phyloP scores from a whole-genome alignment of 495 filamentous ascomycete genomes.

The Aspergillus saccharolyticus region DNA sequence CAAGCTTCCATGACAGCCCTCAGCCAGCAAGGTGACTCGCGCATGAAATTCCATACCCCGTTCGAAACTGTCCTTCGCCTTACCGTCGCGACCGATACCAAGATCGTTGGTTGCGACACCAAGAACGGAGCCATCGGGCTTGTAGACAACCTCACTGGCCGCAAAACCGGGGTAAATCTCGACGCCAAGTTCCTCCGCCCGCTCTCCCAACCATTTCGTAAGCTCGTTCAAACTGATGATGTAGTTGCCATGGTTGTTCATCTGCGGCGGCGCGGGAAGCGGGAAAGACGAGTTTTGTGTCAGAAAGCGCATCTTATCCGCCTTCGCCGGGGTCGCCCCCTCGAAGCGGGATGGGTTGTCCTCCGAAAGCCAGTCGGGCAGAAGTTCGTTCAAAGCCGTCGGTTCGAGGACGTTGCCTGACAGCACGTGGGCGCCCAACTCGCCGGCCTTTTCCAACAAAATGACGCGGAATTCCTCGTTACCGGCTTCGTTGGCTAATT shows the following conservation, averaged over 20 bases:
- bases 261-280: conserved; percentile 87
- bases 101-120: conserved; percentile 97
- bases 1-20: conserved; percentile 94
- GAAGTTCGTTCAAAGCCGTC: conserved; percentile 77
- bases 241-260: conserved; percentile 98
- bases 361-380: conserved; percentile 90
- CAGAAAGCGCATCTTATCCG: conserved; percentile 89
- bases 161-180: conserved; percentile 97
- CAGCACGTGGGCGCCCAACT: conserved; percentile 90
- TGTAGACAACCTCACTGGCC: conserved; percentile 87
- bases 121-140: conserved; percentile 77
- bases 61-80: conserved; percentile 88
- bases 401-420: conserved; percentile 96
- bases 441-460: conserved; percentile 90
- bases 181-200: conserved; percentile 96
- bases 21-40: conserved; percentile 84
- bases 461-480: conserved; percentile 94
- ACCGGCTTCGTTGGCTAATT: conserved; percentile 90
- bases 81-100: conserved; percentile 73
- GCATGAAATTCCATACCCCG: conserved; percentile 99
- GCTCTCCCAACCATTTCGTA: conserved; percentile 88
- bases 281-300: conserved; percentile 76
- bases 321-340: conserved; percentile 71
- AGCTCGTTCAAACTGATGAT: conserved; percentile 94
- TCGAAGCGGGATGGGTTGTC: conserved; percentile 82